Evolutionary conservation across 306 rosid genomes (phyloP).

Genomic region (Dalbergia cochinchinensis): DNA sequence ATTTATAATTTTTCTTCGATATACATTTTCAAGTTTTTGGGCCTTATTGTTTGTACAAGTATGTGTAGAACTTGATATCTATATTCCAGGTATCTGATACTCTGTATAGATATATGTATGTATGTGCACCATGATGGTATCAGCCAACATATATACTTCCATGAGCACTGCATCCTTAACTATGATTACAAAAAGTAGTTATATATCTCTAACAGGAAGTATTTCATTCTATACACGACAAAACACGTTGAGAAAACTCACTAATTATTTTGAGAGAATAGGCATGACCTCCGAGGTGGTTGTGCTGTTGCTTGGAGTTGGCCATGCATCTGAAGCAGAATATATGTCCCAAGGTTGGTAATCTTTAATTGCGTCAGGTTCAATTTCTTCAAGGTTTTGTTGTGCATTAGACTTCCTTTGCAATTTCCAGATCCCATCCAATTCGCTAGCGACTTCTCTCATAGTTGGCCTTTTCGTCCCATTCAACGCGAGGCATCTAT

Average conservation of each 20-base stretch:
- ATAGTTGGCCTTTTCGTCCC: constrained; percentile 63
- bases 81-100: too few species aligned
- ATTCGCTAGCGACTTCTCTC: constrained; percentile 56
- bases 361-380: constrained; percentile 23
- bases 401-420: constrained; percentile 3
- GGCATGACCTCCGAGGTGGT: constrained; percentile 2
- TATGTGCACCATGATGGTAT: too few species aligned
- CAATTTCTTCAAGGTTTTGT: constrained; percentile 35
- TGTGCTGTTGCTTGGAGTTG: neutral
- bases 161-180: too few species aligned
- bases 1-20: too few species aligned
- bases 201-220: too few species aligned
- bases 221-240: neutral
- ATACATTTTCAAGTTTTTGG: too few species aligned
- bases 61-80: too few species aligned
- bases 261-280: neutral
- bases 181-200: too few species aligned
- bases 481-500: constrained; percentile 51
- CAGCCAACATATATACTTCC: too few species aligned
- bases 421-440: constrained; percentile 45
- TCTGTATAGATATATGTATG: too few species aligned
- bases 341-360: constrained; percentile 3
- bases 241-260: constrained; percentile 27
- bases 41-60: too few species aligned
- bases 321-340: neutral